A percentile compares a stretch with the other conserved stretches of the same genome.
phyloP scores from a whole-genome alignment of 352 stramenopile species.

The Phytophthora foliorum region DNA sequence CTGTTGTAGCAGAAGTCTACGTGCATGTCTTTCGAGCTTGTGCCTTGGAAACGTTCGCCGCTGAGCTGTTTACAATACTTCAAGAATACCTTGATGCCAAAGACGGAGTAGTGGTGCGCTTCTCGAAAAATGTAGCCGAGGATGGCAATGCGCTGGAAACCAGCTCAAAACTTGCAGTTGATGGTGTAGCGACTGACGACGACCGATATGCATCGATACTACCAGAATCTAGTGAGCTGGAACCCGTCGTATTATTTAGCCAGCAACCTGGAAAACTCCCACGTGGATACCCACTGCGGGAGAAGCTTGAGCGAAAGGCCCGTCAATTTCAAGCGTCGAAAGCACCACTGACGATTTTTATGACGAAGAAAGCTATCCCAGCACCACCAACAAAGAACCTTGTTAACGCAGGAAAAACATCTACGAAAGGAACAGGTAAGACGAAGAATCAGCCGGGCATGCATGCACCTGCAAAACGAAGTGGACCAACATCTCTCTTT shows the following conservation, averaged over 20 bases:
- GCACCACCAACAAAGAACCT: conserved; percentile 1
- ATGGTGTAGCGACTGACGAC: background rate
- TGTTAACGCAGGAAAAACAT: background rate
- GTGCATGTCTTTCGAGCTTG: conserved; percentile 61
- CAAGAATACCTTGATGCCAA: conserved; percentile 58
- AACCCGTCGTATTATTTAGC: conserved; percentile 33
- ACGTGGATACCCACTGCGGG: conserved; percentile 16
- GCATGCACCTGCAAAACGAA: conserved; percentile 7
- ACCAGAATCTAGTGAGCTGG: background rate
- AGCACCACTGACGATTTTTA: conserved; percentile 34
- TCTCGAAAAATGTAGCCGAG: conserved; percentile 12
- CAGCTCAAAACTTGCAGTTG: too few relatives aligned
- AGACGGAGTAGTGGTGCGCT: conserved; percentile 48
- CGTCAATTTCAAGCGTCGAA: conserved; percentile 42
- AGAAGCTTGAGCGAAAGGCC: conserved; percentile 45
- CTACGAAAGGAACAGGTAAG: background rate
- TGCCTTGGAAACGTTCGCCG: conserved; percentile 56
- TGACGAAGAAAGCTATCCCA: conserved; percentile 33
- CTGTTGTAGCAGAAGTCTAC: conserved; percentile 61
- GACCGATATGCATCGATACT: conserved; percentile 9
- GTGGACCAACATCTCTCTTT: conserved; percentile 24
- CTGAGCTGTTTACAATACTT: conserved; percentile 55
- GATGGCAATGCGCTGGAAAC: background rate
- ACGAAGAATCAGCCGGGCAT: background rate
- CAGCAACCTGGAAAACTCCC: conserved; percentile 43